A percentile compares a stretch with the other conserved stretches of the same genome.
phyloP scores from a whole-genome alignment of 352 stramenopile species.

The Phytopythium sindhum region DNA sequence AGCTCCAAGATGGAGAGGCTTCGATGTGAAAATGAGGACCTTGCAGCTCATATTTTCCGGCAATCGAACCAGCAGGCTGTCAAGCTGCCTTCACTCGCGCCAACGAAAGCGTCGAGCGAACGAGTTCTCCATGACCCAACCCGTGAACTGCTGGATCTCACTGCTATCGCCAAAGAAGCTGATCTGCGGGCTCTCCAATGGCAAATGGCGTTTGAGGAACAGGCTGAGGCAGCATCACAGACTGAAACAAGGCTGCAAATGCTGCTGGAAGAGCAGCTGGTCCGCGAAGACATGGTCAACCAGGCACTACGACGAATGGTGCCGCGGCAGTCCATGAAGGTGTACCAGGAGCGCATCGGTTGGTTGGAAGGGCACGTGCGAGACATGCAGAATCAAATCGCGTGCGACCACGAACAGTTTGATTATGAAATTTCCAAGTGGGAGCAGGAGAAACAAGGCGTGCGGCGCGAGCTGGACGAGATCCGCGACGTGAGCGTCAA shows the following conservation, averaged over 20 bases:
- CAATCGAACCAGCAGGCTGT: not conserved
- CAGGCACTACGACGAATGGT: not conserved
- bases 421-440: slow-evolving; percentile 60
- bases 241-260: slow-evolving; percentile 34
- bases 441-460: slow-evolving; percentile 45
- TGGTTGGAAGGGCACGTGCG: slow-evolving; percentile 41
- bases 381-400: slow-evolving; percentile 52
- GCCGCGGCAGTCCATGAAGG: slow-evolving; percentile 12
- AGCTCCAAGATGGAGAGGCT: not conserved
- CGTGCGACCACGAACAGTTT: slow-evolving; percentile 63
- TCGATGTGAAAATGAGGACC: not conserved
- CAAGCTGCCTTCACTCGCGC: not conserved
- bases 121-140: not conserved
- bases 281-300: not conserved
- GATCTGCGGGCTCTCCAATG: slow-evolving; percentile 38
- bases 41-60: not conserved
- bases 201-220: slow-evolving; percentile 31
- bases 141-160: slow-evolving; percentile 23
- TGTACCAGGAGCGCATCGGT: slow-evolving; percentile 46
- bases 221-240: slow-evolving; percentile 20
- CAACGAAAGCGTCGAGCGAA: not conserved
- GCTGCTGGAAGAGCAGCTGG: slow-evolving; percentile 35
- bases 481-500: slow-evolving; percentile 59
- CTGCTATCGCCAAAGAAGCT: slow-evolving; percentile 29
- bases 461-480: slow-evolving; percentile 50